A percentile compares a stretch with the other conserved stretches of the same genome.
phyloP scores from a whole-genome alignment of 2,329 filamentous ascomycete species.

The Cercospora sesami region DNA sequence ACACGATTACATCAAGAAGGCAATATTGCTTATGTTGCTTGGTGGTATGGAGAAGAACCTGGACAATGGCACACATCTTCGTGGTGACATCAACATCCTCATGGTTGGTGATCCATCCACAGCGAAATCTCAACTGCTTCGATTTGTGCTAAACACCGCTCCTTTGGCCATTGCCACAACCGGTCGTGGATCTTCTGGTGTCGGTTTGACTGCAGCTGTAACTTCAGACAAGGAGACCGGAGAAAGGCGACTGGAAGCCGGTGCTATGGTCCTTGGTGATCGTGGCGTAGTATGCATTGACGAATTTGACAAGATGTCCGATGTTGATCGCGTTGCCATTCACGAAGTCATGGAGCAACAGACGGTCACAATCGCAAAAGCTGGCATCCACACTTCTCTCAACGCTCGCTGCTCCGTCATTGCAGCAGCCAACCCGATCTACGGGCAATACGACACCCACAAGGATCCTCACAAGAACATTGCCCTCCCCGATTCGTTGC shows the following conservation, averaged over 20 bases:
- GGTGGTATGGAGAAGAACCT: conserved; percentile 98
- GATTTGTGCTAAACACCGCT: conserved; percentile 95
- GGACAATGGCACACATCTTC: conserved; percentile 94
- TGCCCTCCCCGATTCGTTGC: conserved; percentile 88
- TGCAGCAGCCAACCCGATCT: conserved; percentile 95
- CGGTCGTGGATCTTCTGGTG: conserved; percentile 88
- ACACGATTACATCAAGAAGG: conserved; percentile 97
- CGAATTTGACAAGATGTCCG: conserved; percentile 99
- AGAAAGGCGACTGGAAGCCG: conserved; percentile 88
- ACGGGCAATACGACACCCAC: conserved; percentile 96
- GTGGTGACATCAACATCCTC: conserved; percentile 98
- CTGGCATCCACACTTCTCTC: conserved; percentile 93
- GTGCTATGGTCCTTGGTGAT: conserved; percentile 97
- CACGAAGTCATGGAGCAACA: conserved; percentile 99
- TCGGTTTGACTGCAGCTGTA: conserved; percentile 95
- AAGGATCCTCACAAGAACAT: conserved; percentile 99
- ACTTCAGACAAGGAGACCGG: conserved; percentile 97
- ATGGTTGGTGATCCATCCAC: conserved; percentile 99
- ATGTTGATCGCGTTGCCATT: conserved; percentile 95
- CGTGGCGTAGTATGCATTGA: conserved; percentile 98
- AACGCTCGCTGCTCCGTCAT: conserved; percentile 97
- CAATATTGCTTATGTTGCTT: conserved; percentile 89
- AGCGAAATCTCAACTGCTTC: conserved; percentile 94
- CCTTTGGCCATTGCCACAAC: conserved; percentile 96
- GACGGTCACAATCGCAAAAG: conserved; percentile 97